Conservation (phyloP, 2,329 filamentous ascomycete species). For the Cladorrhinum sp. region DNA sequence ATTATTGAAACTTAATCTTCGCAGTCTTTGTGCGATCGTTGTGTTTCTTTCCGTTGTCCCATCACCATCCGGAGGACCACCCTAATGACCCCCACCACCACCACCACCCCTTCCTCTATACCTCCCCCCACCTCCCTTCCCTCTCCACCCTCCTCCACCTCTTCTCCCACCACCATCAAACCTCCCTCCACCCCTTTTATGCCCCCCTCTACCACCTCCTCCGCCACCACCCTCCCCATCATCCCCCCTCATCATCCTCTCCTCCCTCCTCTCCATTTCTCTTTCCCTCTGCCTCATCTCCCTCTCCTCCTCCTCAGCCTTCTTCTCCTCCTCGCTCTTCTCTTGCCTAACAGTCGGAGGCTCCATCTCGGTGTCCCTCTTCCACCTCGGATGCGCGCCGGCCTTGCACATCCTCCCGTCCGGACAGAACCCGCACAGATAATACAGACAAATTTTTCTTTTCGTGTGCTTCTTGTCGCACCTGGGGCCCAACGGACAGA, state of each 20-base stretch:
- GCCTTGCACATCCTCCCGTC: slow-evolving; percentile 68
- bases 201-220: slow-evolving; percentile 24
- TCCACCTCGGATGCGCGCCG: slow-evolving; percentile 79
- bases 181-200: slow-evolving; percentile 26
- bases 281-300: slow-evolving; percentile 33
- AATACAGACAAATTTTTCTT: slow-evolving; percentile 76
- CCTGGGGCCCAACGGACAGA: slow-evolving; percentile 83
- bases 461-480: slow-evolving; percentile 89
- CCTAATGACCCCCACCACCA: slow-evolving; percentile 4
- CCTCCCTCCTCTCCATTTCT: slow-evolving; percentile 34
- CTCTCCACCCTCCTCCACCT: slow-evolving; percentile 35
- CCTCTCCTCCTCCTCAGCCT: slow-evolving; percentile 45
- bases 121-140: slow-evolving; percentile 31
- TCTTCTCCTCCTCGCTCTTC: slow-evolving; percentile 56
- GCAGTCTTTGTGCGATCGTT: too few relatives aligned
- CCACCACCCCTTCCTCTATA: slow-evolving; percentile 32
- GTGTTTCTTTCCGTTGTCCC: too few relatives aligned
- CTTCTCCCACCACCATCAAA: slow-evolving; percentile 36
- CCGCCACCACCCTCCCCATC: slow-evolving; percentile 11
- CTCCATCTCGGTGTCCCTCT: slow-evolving; percentile 62
- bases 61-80: neutral
- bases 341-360: slow-evolving; percentile 70
- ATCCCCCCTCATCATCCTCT: slow-evolving; percentile 8
- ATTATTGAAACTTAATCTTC: too few relatives aligned
- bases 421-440: slow-evolving; percentile 91